These are phyloP conservation scores for Silene noctiflora DNA, from an alignment of 179 eudicot genomes.

Conservation along the genomic window DNA sequence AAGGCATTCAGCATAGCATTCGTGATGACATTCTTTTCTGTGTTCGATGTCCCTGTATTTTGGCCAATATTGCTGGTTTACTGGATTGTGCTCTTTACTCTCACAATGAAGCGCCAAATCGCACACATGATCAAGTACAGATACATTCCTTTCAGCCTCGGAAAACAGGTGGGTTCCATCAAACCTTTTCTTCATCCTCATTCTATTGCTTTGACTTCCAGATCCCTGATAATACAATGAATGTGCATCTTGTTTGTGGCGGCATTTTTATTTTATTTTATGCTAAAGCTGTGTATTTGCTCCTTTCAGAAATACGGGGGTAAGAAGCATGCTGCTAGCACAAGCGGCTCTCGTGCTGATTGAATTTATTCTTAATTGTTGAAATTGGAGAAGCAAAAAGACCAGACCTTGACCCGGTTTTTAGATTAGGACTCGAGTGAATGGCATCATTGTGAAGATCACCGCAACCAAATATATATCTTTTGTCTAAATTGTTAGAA, in stretches of 20 bases:
- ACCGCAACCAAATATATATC: slow-evolving; percentile 12
- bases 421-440: slow-evolving; percentile 26
- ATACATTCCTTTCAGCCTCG: slow-evolving; percentile 66
- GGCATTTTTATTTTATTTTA: neutral
- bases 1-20: slow-evolving; percentile 60
- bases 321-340: slow-evolving; percentile 19
- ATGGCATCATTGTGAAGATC: slow-evolving; percentile 19
- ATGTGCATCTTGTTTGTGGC: neutral
- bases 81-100: slow-evolving; percentile 65
- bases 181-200: neutral
- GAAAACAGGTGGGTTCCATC: slow-evolving; percentile 55
- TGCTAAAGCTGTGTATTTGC: neutral
- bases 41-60: slow-evolving; percentile 68
- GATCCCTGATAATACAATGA: slow-evolving; percentile 3
- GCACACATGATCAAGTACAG: slow-evolving; percentile 73
- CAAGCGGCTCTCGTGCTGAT: slow-evolving; percentile 35
- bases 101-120: slow-evolving; percentile 71
- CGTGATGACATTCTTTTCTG: slow-evolving; percentile 59
- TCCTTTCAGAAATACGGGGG: slow-evolving; percentile 36
- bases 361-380: slow-evolving; percentile 21
- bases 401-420: slow-evolving; percentile 7
- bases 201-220: neutral
- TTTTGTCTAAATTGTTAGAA: slow-evolving; percentile 17
- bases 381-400: slow-evolving; percentile 14
- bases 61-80: slow-evolving; percentile 74